Evolutionary conservation across 2,329 filamentous ascomycete species (phyloP).

Genomic region (Eutypa lata): DNA sequence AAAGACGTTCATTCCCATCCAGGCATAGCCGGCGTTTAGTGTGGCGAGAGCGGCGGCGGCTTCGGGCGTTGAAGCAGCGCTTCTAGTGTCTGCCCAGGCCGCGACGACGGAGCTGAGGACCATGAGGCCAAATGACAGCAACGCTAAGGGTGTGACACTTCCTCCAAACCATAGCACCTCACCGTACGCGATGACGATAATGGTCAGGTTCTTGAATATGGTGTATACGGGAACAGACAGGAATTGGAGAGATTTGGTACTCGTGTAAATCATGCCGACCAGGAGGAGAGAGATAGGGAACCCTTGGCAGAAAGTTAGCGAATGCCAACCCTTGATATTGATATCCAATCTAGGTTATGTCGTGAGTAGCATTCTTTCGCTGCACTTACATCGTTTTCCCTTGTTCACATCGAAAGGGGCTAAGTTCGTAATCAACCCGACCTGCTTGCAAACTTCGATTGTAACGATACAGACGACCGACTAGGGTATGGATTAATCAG

Average conservation of each 20-base stretch:
- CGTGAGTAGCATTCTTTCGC: not conserved
- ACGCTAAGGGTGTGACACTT: constrained; percentile 78
- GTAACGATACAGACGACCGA: constrained; percentile 84
- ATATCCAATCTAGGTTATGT: not conserved
- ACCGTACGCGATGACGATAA: constrained; percentile 96
- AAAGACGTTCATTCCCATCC: constrained; percentile 97
- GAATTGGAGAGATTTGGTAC: constrained; percentile 91
- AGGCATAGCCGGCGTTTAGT: constrained; percentile 90
- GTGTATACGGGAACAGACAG: constrained; percentile 98
- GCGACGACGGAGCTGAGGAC: constrained; percentile 91
- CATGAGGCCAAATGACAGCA: constrained; percentile 96
- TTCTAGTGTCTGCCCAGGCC: constrained; percentile 91
- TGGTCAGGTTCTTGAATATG: constrained; percentile 99
- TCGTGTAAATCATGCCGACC: constrained; percentile 98
- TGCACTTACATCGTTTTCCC: constrained; percentile 79
- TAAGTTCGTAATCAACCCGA: constrained; percentile 78
- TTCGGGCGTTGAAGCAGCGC: constrained; percentile 53
- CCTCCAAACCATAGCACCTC: constrained; percentile 98
- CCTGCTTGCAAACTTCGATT: constrained; percentile 78
- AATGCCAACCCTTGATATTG: not conserved
- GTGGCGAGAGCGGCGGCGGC: constrained; percentile 78
- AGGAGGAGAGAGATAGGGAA: constrained; percentile 94
- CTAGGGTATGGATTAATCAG: constrained; percentile 42
- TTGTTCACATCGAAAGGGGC: constrained; percentile 82
- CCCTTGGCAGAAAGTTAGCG: constrained; percentile 54